Conservation (phyloP, 352 stramenopile species). For the Pythium plurisporium region DNA sequence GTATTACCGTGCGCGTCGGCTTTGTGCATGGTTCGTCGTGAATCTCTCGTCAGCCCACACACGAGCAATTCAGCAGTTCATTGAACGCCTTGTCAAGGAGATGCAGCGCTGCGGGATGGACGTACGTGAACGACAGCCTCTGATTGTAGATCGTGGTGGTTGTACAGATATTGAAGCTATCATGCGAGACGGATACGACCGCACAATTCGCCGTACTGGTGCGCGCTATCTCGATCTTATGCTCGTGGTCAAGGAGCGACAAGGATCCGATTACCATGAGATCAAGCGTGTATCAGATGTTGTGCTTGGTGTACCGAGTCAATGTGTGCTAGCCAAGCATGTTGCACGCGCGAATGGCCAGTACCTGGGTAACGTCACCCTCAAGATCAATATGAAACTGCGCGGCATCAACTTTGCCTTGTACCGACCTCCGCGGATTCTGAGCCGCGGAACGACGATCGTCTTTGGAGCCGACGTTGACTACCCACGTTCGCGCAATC, state of each 20-base stretch:
- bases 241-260: constrained; percentile 53
- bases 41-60: not conserved
- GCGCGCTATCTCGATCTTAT: constrained; percentile 30
- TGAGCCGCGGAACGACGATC: constrained; percentile 55
- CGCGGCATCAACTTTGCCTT: constrained; percentile 61
- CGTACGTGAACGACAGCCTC: not conserved
- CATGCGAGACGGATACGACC: constrained; percentile 3
- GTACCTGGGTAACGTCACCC: constrained; percentile 62
- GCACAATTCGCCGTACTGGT: not conserved
- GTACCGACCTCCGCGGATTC: constrained; percentile 34
- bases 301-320: constrained; percentile 57
- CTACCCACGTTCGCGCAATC: constrained; percentile 50
- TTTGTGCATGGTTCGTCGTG: constrained; percentile 10
- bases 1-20: not conserved
- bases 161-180: not conserved
- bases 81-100: not conserved
- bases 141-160: not conserved
- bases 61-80: not conserved
- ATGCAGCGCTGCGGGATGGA: not conserved
- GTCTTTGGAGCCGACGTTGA: constrained; percentile 78
- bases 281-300: constrained; percentile 75
- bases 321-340: constrained; percentile 61
- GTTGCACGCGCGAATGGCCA: constrained; percentile 37
- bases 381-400: constrained; percentile 82
- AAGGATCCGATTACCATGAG: constrained; percentile 41